Evolutionary conservation across 2,329 filamentous ascomycete genomes (phyloP), one percentile per base, ranked within the genome.

Genomic region (Sporothrix sp.): DNA sequence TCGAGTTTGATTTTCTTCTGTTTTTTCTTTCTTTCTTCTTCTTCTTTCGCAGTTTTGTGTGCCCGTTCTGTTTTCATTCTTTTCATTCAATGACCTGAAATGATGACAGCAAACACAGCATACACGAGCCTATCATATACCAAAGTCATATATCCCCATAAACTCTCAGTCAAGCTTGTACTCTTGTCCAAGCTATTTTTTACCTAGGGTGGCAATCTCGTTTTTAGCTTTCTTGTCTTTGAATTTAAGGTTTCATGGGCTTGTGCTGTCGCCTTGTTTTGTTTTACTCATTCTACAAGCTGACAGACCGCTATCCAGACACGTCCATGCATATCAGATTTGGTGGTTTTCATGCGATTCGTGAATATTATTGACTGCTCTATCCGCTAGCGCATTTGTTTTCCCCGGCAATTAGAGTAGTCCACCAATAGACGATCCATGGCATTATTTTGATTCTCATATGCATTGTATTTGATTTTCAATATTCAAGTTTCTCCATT

Each of bases 1-100:
- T 37, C n/a, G n/a, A n/a, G n/a, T n/a, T 39, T 33, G 5, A 18
- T 25, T 35, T 54, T 65, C n/a, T 18, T n/a, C 2, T n/a, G 7
- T 33, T 36, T 23, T 25, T 36, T 7, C 18, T 35, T 23, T 23
- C 43, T 3, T 42, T 30, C 2, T 37, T 21, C 25, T 35, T n/a
- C 35, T 23, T 28, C 7, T 18, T 18, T 18, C 11, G 23, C 4
- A 21, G 10, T 28, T 21, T 39, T 45, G 7, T 18, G 36, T 39
- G 25, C 5, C 25, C 10, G 25, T 28, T 28, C 25, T 28, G 25
- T 28, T 10, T 28, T 5, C 25, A 28, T 21, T 25, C 20, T 36
- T 32, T 35, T n/a, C n/a, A n/a, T n/a, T n/a, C n/a, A n/a, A n/a
- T n/a, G n/a, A n/a, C n/a, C n/a, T n/a, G n/a, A n/a, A n/a, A n/a